Evolutionary conservation across 495 filamentous ascomycete genomes (phyloP), one percentile per base, ranked within the genome.

Genomic region (Aspergillus asperescens): DNA sequence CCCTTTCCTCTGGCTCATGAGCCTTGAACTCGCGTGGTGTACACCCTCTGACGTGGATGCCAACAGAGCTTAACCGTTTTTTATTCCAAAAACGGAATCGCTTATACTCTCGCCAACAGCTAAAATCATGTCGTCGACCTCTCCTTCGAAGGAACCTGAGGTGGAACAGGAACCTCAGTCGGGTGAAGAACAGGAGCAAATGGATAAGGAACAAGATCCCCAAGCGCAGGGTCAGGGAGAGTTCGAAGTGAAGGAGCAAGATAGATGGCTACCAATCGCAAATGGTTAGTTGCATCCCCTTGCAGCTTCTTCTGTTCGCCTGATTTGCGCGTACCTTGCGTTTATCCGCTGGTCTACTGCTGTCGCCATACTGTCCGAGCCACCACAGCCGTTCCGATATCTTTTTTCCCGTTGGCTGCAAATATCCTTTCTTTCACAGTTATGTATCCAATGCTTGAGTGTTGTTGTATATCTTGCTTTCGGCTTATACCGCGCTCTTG

Each of bases 171-270:
- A 86, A 84, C 84, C 79, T 80, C 88, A 89, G 78, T 95, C 92
- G 77, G 85, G 86, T 78, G 89, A 94, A 75, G 89, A 95, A 69
- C 80, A 74, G 73, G 78, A 83, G 66, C 79, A 79, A 69, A 85
- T 87, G 82, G 82, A 86, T 66, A 80, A 81, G 69, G 81, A 80
- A 59, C 78, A 82, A 71, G 83, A 85, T 64, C 15, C 44, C 38
- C 78, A 80, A 65, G 75, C 71, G 65, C 80, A 83, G 57, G 78
- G 75, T 62, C 73, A 78, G 68, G 79, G 80, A 77, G 93, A 97
- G 75, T 95, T 97, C 71, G 93, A 98, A 76, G 94, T 98, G 72
- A 98, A 98, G 78, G 93, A 98, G 73, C 93, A 98, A 73, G 93
- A 98, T 76, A 79, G 93, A 79, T 98, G 93, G 93, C 85, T 98